Evolutionary conservation across 2,329 filamentous ascomycete species (phyloP).

Genomic region (Xylariales sp.): DNA sequence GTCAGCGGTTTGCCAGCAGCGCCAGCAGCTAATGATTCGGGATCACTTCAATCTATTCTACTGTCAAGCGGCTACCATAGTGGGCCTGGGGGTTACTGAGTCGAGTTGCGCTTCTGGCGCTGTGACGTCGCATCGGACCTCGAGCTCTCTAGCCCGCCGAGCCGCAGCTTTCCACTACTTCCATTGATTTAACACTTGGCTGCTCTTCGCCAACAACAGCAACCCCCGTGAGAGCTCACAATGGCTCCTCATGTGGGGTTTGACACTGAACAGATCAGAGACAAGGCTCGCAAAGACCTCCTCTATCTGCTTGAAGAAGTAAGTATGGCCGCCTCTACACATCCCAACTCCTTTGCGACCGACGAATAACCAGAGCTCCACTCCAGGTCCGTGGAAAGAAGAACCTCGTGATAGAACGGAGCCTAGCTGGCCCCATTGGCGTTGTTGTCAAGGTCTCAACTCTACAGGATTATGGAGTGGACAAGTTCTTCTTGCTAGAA

Average conservation of each 20-base stretch:
- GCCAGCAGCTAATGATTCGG: too few relatives aligned
- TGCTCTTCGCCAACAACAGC: conserved; percentile 9
- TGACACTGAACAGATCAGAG: conserved; percentile 69
- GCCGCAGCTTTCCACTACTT: conserved; percentile 4
- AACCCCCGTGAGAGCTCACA: conserved; percentile 45
- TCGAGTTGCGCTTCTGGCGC: background rate
- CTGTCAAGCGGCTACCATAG: too few relatives aligned
- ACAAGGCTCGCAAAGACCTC: conserved; percentile 82
- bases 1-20: too few relatives aligned
- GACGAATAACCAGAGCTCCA: conserved; percentile 15
- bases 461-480: conserved; percentile 93
- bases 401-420: conserved; percentile 90
- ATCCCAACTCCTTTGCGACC: conserved; percentile 10
- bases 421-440: conserved; percentile 82
- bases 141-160: conserved; percentile 14
- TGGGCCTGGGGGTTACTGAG: too few relatives aligned
- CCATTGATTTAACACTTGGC: too few relatives aligned
- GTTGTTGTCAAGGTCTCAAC: conserved; percentile 93
- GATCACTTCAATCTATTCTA: too few relatives aligned
- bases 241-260: conserved; percentile 71
- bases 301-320: conserved; percentile 91
- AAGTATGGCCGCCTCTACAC: conserved; percentile 46
- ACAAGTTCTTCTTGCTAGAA: conserved; percentile 95
- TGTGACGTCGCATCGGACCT: conserved; percentile 12
- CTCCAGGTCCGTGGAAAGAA: conserved; percentile 93